Percentiles rank a stretch among this genome's conserved stretches.
Evolutionary conservation across 2,329 filamentous ascomycete genomes (phyloP).

Genomic region (Emergomyces africanus): DNA sequence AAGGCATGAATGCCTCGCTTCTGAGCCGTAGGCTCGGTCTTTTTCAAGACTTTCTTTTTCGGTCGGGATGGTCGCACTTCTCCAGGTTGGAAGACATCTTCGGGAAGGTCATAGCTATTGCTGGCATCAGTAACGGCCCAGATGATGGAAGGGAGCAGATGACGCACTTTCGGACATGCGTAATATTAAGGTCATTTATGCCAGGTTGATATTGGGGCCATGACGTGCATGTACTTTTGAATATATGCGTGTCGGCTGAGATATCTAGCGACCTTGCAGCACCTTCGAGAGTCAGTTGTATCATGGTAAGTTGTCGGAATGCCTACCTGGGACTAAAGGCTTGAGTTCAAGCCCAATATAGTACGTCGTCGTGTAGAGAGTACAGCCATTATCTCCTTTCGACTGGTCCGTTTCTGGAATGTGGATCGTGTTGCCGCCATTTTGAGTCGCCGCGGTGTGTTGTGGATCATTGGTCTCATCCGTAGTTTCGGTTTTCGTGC

Average conservation of each 20-base stretch:
- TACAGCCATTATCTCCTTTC: slow-evolving; percentile 32
- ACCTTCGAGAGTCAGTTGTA: slow-evolving; percentile 24
- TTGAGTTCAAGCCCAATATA: slow-evolving; percentile 82
- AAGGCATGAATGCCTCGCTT: slow-evolving; percentile 29
- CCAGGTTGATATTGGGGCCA: slow-evolving; percentile 65
- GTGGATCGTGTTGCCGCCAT: slow-evolving; percentile 29
- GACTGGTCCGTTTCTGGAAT: slow-evolving; percentile 25
- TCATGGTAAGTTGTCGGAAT: slow-evolving; percentile 9
- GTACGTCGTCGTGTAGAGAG: slow-evolving; percentile 78
- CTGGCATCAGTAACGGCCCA: slow-evolving; percentile 10
- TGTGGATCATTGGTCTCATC: slow-evolving; percentile 39
- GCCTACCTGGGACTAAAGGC: slow-evolving; percentile 58
- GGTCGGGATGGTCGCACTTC: slow-evolving; percentile 55
- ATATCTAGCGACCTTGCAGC: slow-evolving; percentile 39
- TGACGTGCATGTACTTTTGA: slow-evolving; percentile 66
- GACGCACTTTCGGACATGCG: slow-evolving; percentile 73
- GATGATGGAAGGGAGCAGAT: background rate
- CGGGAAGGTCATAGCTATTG: slow-evolving; percentile 61
- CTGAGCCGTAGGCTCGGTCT: slow-evolving; percentile 20
- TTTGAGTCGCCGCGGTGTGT: slow-evolving; percentile 36
- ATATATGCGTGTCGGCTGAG: slow-evolving; percentile 68
- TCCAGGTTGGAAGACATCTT: slow-evolving; percentile 72
- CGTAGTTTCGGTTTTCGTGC: slow-evolving; percentile 39
- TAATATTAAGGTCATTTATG: slow-evolving; percentile 67
- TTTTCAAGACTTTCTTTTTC: slow-evolving; percentile 39